Conservation (phyloP, 2,329 filamentous ascomycete species). For the Fusarium coicis region DNA sequence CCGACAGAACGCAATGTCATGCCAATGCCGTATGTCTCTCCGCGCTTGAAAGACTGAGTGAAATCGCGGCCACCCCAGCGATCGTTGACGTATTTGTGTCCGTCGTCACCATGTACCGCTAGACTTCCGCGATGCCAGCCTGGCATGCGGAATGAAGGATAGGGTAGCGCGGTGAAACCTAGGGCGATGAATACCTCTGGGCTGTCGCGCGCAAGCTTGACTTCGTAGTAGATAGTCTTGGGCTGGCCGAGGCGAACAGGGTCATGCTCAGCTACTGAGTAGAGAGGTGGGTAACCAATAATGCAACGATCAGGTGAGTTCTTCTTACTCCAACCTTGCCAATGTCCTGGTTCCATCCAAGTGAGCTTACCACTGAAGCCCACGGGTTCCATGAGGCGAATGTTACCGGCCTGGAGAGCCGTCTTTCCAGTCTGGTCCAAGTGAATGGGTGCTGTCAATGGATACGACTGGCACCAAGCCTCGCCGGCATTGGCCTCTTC, state of each 20-base stretch:
- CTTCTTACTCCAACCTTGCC: conserved; percentile 56
- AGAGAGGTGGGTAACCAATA: conserved; percentile 75
- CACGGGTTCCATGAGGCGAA: conserved; percentile 64
- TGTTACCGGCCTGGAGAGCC: conserved; percentile 62
- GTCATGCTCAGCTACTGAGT: conserved; percentile 68
- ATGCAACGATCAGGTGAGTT: conserved; percentile 70
- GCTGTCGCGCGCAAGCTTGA: conserved; percentile 63
- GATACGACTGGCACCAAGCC: conserved; percentile 71
- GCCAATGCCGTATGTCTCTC: conserved; percentile 77
- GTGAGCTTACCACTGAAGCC: conserved; percentile 60
- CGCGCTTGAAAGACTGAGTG: conserved; percentile 68
- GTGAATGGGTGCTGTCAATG: conserved; percentile 65
- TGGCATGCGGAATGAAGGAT: conserved; percentile 80
- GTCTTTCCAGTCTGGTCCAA: conserved; percentile 58
- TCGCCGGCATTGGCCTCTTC: conserved; percentile 72
- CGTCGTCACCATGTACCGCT: conserved; percentile 84
- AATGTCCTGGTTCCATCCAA: conserved; percentile 61
- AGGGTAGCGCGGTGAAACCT: conserved; percentile 78
- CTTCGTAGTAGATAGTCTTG: conserved; percentile 77
- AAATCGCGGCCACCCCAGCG: conserved; percentile 78
- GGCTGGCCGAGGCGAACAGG: conserved; percentile 57
- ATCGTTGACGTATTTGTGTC: conserved; percentile 80
- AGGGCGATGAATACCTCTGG: conserved; percentile 67
- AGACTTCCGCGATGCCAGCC: conserved; percentile 83
- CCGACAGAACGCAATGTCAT: conserved; percentile 66